Conservation (phyloP, 2,329 filamentous ascomycete species). For the Colletotrichum costaricense region DNA sequence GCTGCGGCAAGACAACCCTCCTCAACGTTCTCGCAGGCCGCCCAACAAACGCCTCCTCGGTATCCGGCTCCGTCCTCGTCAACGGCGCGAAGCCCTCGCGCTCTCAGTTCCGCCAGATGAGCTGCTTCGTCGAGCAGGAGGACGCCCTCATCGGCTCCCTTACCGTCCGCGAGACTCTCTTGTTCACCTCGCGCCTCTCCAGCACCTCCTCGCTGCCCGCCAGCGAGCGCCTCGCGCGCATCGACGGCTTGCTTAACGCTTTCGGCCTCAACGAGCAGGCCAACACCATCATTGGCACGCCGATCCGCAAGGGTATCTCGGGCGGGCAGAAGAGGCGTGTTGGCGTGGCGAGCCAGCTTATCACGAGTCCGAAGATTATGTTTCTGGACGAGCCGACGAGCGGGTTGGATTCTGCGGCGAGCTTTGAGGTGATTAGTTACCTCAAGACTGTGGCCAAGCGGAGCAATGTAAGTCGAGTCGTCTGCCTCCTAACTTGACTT, state of each 20-base stretch:
- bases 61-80: conserved; percentile 64
- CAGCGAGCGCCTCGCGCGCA: conserved; percentile 54
- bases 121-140: conserved; percentile 87
- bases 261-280: conserved; percentile 80
- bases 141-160: conserved; percentile 85
- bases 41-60: conserved; percentile 63
- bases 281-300: conserved; percentile 81
- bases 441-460: conserved; percentile 73
- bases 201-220: conserved; percentile 51
- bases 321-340: conserved; percentile 87
- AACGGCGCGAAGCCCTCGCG: conserved; percentile 70
- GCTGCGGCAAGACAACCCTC: conserved; percentile 84
- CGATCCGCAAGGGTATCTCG: conserved; percentile 84
- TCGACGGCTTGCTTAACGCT: conserved; percentile 73
- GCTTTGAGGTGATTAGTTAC: conserved; percentile 81
- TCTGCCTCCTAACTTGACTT: too few species aligned
- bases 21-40: conserved; percentile 82
- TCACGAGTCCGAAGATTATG: conserved; percentile 82
- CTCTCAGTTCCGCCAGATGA: conserved; percentile 71
- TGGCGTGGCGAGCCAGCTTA: conserved; percentile 83
- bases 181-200: conserved; percentile 79
- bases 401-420: conserved; percentile 82
- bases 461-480: conserved; percentile 65
- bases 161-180: conserved; percentile 82
- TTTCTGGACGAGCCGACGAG: conserved; percentile 89